These are phyloP conservation scores for Plasmodium cynomolgi DNA, from an alignment of 169 alveolate genomes.

Conservation along the genomic window DNA sequence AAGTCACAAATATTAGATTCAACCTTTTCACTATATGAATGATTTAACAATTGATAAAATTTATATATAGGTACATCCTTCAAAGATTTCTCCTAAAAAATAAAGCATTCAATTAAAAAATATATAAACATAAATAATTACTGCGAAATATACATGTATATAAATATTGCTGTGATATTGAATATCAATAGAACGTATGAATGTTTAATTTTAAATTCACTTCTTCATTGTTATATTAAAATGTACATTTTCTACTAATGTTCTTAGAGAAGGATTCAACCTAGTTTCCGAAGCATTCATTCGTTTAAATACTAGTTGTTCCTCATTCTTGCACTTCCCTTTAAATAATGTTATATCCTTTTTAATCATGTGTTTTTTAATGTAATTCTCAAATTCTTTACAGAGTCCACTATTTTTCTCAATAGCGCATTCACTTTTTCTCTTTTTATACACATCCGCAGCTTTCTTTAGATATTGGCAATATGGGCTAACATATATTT, in stretches of 20 bases:
- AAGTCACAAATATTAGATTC: not conserved
- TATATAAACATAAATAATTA: not conserved
- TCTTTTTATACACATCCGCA: not conserved
- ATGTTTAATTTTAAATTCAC: not conserved
- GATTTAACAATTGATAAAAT: not conserved
- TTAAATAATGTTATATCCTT: not conserved
- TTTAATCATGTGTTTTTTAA: not conserved
- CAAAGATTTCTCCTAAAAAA: not conserved
- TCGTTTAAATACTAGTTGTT: not conserved
- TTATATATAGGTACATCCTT: not conserved
- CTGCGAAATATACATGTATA: not conserved
- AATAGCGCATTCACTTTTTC: not conserved
- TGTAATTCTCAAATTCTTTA: not conserved
- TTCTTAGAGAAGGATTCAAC: not conserved
- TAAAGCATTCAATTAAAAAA: not conserved
- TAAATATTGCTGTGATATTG: not conserved
- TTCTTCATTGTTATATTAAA: not conserved
- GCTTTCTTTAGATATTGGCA: not conserved
- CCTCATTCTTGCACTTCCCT: not conserved
- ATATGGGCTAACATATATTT: not conserved
- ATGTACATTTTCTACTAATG: not conserved
- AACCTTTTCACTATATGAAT: not conserved
- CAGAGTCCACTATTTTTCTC: not conserved
- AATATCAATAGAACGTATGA: not conserved
- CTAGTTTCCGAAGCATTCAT: not conserved